Evolutionary conservation across 495 filamentous ascomycete species (phyloP), one percentile per base, ranked within the genome.

Genomic region (Talaromyces thailandensis): DNA sequence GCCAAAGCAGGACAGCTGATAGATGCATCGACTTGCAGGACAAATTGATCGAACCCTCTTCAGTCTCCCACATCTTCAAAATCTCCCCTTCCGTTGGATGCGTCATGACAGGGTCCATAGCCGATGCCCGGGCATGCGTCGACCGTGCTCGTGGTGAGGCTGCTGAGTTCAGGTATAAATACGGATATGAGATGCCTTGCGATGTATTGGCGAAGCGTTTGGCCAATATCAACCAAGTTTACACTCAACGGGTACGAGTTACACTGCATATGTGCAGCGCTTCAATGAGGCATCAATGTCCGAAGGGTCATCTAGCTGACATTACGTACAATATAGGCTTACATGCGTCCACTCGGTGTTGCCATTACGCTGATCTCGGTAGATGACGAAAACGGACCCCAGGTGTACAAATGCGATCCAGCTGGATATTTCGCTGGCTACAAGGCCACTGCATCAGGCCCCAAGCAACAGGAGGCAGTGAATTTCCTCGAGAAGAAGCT

Each of bases 401-500:
- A 96, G 72, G 84, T 98, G 63, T 98, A 91, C 87, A 98, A 98
- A 77, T 96, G 91, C 72, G 94, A 98, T 73, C 94, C 94, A 26
- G 94, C 94, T 57, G 94, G 94, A 21, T 98, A 98, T 81, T 98
- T 93, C 71, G 89, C 91, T 59, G 94, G 94, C 56, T 98, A 96
- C 86, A 98, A 98, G 81, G 94, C 91, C 59, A 97, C 94, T 9
- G 91, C 94, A 52, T 92, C 94, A 2, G 94, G 94, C 5, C 94
- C 94, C 56, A 98, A 98, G 79, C 91, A 96, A 71, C 94, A 98
- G 74, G 94, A 98, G 82, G 94, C 94, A 66, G 85, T 96, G 71
- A 98, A 98, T 73, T 88, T 92, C 70, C 81, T 98, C 58, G 94
- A 98, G 85, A 97, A 97, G 88, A 97, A 96, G 84, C 86, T 98